A percentile compares a stretch with the other conserved stretches of the same genome.
Evolutionary conservation across 768 basidiomycete species (phyloP).

Genomic region (Boletus sensibilis): DNA sequence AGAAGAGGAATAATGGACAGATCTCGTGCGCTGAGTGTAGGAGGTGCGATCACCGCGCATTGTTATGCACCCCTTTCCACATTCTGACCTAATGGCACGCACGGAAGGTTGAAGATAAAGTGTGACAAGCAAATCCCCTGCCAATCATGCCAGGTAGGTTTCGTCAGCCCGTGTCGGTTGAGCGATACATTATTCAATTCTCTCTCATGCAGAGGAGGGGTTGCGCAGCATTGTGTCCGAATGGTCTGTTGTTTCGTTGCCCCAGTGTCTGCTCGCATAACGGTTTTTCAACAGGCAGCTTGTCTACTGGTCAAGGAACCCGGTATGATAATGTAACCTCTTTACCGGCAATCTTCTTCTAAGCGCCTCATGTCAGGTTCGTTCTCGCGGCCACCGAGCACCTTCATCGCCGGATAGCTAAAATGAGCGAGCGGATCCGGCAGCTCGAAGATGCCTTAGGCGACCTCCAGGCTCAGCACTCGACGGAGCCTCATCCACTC

Average conservation of each 20-base stretch:
- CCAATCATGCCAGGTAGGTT: conserved; percentile 65
- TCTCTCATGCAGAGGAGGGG: conserved; percentile 50
- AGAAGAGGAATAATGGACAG: conserved; percentile 72
- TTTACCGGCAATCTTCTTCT: conserved; percentile 2
- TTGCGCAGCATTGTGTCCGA: conserved; percentile 69
- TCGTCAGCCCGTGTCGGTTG: not conserved
- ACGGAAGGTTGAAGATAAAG: conserved; percentile 72
- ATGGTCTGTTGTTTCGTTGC: conserved; percentile 44
- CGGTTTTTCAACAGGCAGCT: conserved; percentile 45
- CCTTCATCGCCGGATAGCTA: conserved; percentile 54
- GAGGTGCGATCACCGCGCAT: conserved; percentile 61
- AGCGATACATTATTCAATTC: not conserved
- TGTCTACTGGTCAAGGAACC: conserved; percentile 79
- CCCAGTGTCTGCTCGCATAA: not conserved
- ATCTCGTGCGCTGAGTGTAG: conserved; percentile 82
- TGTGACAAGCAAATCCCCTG: conserved; percentile 83
- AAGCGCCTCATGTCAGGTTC: conserved; percentile 36
- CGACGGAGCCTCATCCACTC: conserved; percentile 57
- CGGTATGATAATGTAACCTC: conserved; percentile 40
- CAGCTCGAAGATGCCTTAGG: conserved; percentile 62
- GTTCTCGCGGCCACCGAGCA: conserved; percentile 68
- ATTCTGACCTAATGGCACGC: conserved; percentile 19
- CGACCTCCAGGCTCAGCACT: conserved; percentile 48
- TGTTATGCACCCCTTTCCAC: conserved; percentile 20
- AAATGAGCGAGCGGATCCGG: conserved; percentile 53